A percentile compares a stretch with the other conserved stretches of the same genome.
Conservation (phyloP, 352 stramenopile genomes). For the Pythium phragmitis region DNA sequence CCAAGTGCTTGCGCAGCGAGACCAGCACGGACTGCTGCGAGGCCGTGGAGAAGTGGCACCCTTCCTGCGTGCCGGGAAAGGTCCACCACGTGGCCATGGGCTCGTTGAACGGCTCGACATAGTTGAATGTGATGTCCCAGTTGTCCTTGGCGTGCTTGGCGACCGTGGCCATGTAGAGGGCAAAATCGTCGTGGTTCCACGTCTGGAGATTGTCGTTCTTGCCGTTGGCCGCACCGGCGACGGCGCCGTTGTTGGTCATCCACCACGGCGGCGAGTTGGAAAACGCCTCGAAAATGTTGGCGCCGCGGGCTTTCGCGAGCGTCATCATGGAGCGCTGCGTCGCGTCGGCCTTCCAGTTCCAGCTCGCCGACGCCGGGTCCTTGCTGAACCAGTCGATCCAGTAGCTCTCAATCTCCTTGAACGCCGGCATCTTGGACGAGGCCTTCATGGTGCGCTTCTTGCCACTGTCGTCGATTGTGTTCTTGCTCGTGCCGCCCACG, state of each 20-base stretch:
- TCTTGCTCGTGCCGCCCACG: conserved; percentile 43
- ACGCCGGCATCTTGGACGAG: conserved; percentile 48
- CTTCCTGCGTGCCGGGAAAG: conserved; percentile 48
- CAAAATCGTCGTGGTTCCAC: conserved; percentile 50
- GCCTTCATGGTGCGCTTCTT: conserved; percentile 42
- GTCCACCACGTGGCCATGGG: conserved; percentile 50
- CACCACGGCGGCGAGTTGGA: conserved; percentile 66
- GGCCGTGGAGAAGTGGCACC: conserved; percentile 47
- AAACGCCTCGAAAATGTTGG: conserved; percentile 48
- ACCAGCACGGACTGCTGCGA: conserved; percentile 44
- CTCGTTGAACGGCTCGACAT: conserved; percentile 63
- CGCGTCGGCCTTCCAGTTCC: conserved; percentile 46
- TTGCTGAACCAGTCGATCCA: conserved; percentile 53
- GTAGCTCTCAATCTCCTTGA: conserved; percentile 56
- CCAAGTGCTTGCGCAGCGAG: conserved; percentile 38
- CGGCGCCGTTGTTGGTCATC: conserved; percentile 58
- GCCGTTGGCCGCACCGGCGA: conserved; percentile 39
- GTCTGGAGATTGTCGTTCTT: conserved; percentile 47
- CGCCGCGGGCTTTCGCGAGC: conserved; percentile 38
- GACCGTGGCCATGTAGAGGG: conserved; percentile 44
- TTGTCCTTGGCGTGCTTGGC: conserved; percentile 41
- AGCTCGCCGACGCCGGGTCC: conserved; percentile 39
- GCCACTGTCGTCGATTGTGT: conserved; percentile 41
- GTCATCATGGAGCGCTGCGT: conserved; percentile 46
- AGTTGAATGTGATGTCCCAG: conserved; percentile 51